phyloP scores from a whole-genome alignment of 2,329 filamentous ascomycete genomes.

The Gremmenia infestans region DNA sequence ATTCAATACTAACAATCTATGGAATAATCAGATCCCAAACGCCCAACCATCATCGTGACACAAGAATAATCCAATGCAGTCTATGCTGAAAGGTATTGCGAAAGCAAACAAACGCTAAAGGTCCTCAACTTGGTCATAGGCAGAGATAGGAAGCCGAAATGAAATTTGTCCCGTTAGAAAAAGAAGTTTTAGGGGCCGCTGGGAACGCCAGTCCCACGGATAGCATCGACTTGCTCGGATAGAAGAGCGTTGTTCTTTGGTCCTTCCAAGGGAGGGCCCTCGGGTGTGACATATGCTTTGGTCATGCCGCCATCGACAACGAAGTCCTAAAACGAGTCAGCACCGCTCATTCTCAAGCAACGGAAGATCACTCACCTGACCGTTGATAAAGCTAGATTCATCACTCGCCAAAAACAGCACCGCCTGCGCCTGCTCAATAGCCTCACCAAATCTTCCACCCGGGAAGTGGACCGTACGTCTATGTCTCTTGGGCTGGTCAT shows the following conservation, averaged over 20 bases:
- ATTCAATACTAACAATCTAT: too few relatives aligned
- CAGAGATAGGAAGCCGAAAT: too few relatives aligned
- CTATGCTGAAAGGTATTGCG: too few relatives aligned
- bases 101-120: too few relatives aligned
- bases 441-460: conserved; percentile 68
- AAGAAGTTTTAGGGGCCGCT: background rate
- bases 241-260: conserved; percentile 43
- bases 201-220: conserved; percentile 25
- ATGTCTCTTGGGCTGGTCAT: conserved; percentile 63
- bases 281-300: conserved; percentile 76
- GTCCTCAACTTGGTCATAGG: too few relatives aligned
- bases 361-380: conserved; percentile 41
- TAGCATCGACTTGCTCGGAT: conserved; percentile 31
- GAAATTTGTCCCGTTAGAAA: too few relatives aligned
- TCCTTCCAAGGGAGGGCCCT: conserved; percentile 49
- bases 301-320: conserved; percentile 95
- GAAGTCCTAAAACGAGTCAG: conserved; percentile 60
- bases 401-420: conserved; percentile 71
- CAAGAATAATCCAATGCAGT: too few relatives aligned
- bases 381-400: conserved; percentile 70
- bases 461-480: conserved; percentile 74
- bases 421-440: conserved; percentile 71
- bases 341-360: background rate
- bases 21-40: too few relatives aligned
- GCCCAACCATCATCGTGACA: too few relatives aligned